Base-by-base conservation (phyloP, 176 grass and related monocot species). In the Triticum aestivum region DNA sequence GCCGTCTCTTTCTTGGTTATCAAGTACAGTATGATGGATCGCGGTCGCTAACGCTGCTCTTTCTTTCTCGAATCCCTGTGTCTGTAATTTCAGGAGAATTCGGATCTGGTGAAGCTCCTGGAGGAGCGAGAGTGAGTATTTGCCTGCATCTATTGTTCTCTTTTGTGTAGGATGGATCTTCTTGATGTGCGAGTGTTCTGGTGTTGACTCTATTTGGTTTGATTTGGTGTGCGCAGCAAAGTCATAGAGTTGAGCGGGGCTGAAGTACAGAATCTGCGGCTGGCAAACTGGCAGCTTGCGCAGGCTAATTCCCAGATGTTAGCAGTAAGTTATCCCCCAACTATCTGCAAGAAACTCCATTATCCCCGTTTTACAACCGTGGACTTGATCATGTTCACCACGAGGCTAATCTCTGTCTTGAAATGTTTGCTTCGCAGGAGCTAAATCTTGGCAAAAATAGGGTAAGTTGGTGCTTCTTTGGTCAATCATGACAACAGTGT, bases 221-320 rank as follows among this genome's bases (percentile, higher is more conserved):
- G 39, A 17, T 51, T 84, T 83, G 41, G 18, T 83, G 66, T 20
- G 21, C 33, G 61, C 91, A 93, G 88, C 62, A 52, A 88, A 26
- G 39, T 72, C 52, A 71, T 90, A 83, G 67, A 79, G 79, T 20
- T 83, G 76, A 88, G 83, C 39, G 26, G 74, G 21, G 8, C 54
- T 18, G 91, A 93, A 83, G 29, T 93, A n/a, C 68, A 88, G 83
- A 91, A 90, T 70, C 52, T 91, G 75, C 61, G 87, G 42, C 74
- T 77, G 13, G 73, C 83, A 26, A 93, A 93, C 23, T 93, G 83
- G 88, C 68, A 91, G 39, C 89, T 93, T 26, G 92, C 86, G 13
- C 86, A 79, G 81, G 52, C 86, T 13, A 83, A 88, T 79, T 86
- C 88, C 2, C 82, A 83, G 73, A 86, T 93, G 88, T 1, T 80